Evolutionary conservation across 352 stramenopile genomes (phyloP).

Genomic region (Pythium oligandrum): DNA sequence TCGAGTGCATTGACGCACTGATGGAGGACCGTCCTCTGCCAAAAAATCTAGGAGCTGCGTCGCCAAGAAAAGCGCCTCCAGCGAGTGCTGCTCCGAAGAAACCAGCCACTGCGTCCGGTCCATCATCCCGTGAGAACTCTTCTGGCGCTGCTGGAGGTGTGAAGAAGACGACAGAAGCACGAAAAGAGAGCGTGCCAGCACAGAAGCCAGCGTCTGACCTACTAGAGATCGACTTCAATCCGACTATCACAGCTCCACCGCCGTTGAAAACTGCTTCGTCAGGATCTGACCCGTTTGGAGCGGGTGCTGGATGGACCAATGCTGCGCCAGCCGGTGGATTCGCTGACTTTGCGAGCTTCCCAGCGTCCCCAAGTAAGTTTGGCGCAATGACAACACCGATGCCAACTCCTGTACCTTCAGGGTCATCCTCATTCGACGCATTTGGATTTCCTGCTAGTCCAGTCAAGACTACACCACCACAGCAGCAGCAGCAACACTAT

Average conservation of each 20-base stretch:
- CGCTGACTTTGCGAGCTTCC: constrained; percentile 62
- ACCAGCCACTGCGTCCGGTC: constrained; percentile 1
- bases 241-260: constrained; percentile 33
- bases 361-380: constrained; percentile 24
- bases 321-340: constrained; percentile 29
- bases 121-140: constrained; percentile 17
- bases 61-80: constrained; percentile 19
- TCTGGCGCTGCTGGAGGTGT: constrained; percentile 8
- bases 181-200: constrained; percentile 41
- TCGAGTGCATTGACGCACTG: constrained; percentile 83
- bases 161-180: constrained; percentile 49
- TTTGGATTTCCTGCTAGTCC: constrained; percentile 52
- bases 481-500: no score
- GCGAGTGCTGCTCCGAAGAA: background rate
- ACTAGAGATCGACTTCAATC: constrained; percentile 67
- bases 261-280: constrained; percentile 10
- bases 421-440: constrained; percentile 34
- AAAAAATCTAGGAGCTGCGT: constrained; percentile 10
- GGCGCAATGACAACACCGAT: constrained; percentile 6
- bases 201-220: constrained; percentile 37
- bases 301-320: constrained; percentile 10
- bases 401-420: background rate
- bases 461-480: constrained; percentile 27
- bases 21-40: constrained; percentile 29
- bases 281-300: constrained; percentile 13